Conservation (phyloP, 129 eudicot species). For the Arctium lappa region DNA sequence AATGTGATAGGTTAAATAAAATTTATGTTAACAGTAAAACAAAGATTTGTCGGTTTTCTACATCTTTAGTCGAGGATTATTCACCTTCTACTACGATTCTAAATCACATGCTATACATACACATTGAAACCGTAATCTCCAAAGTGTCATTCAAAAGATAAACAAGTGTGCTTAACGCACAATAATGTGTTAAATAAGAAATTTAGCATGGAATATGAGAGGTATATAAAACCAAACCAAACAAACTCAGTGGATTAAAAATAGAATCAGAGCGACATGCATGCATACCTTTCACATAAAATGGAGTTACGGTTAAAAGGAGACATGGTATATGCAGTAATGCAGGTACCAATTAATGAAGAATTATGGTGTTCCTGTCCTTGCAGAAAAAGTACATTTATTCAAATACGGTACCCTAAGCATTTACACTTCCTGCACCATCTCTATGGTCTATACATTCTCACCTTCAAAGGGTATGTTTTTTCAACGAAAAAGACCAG, state of each 20-base stretch:
- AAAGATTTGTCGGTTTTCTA: neutral
- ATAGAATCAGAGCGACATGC: neutral
- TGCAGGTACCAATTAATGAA: neutral
- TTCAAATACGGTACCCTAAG: constrained; percentile 30
- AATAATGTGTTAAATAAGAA: neutral
- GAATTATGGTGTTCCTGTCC: constrained; percentile 10
- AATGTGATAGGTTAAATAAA: neutral
- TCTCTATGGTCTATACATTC: constrained; percentile 32
- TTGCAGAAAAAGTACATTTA: constrained; percentile 29
- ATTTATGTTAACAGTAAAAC: neutral
- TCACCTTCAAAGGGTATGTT: constrained; percentile 22
- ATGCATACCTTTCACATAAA: neutral
- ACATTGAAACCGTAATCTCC: neutral
- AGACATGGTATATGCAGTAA: neutral
- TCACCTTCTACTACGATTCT: neutral
- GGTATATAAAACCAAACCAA: neutral
- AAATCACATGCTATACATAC: neutral
- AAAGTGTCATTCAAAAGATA: neutral
- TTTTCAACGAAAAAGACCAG: constrained; percentile 6
- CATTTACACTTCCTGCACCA: constrained; percentile 34
- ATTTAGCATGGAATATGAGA: neutral
- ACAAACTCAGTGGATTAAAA: neutral
- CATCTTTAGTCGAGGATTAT: neutral
- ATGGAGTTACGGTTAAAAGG: neutral
- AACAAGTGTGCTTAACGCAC: too few species aligned